A percentile compares a stretch with the other conserved stretches of the same genome.
Evolutionary conservation across 2,329 filamentous ascomycete species (phyloP).

Genomic region (Colletotrichum somersetense): DNA sequence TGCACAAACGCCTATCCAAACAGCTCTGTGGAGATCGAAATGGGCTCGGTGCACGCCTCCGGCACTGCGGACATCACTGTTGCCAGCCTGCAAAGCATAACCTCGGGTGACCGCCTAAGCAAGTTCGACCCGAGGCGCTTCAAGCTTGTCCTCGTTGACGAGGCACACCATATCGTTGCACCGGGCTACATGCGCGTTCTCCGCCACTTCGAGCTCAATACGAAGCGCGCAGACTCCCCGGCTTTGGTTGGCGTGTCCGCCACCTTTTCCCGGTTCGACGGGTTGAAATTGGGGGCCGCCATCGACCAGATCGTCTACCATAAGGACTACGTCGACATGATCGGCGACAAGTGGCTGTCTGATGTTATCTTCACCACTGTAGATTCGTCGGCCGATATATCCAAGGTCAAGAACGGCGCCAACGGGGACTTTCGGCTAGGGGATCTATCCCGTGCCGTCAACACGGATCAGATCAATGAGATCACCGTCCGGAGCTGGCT

Average conservation of each 20-base stretch:
- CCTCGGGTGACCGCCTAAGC: constrained; percentile 78
- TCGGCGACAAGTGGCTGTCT: constrained; percentile 91
- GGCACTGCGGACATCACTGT: constrained; percentile 92
- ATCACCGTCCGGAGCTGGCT: constrained; percentile 90
- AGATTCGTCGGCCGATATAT: constrained; percentile 83
- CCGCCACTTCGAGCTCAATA: constrained; percentile 78
- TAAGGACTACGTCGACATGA: constrained; percentile 77
- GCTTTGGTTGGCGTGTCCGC: constrained; percentile 92
- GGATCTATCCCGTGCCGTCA: constrained; percentile 85
- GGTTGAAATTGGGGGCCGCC: constrained; percentile 81
- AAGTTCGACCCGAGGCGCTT: constrained; percentile 86
- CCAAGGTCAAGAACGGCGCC: constrained; percentile 71
- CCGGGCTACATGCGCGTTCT: constrained; percentile 81
- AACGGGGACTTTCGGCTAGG: constrained; percentile 84
- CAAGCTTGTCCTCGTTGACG: constrained; percentile 94
- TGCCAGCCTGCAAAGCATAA: constrained; percentile 88
- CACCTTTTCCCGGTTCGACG: constrained; percentile 82
- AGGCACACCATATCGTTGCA: constrained; percentile 96
- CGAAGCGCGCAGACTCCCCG: constrained; percentile 59
- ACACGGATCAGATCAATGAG: constrained; percentile 84
- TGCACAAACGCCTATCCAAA: constrained; percentile 84
- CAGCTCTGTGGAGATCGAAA: constrained; percentile 89
- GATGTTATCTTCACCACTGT: constrained; percentile 96
- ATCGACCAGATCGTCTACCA: constrained; percentile 98
- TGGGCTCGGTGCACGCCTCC: constrained; percentile 82